Evolutionary conservation across 2,329 filamentous ascomycete genomes (phyloP), one percentile per base, ranked within the genome.

Genomic region (Colletotrichum lini): DNA sequence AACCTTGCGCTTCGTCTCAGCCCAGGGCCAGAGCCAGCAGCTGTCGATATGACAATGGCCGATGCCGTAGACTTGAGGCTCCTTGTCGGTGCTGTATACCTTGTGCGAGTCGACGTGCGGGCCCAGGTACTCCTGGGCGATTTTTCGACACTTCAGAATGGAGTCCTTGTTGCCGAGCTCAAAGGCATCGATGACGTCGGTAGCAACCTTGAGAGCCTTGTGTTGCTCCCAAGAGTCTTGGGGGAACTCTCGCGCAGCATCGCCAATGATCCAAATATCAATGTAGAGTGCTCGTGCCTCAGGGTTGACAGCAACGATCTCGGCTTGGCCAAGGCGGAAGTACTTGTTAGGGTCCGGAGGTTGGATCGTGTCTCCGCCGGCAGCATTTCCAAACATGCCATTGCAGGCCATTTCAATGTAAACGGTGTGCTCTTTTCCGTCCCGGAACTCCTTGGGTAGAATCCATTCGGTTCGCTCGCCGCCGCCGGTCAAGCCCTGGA

Each of bases 361-460:
- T 79, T 97, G 94, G 75, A 98, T 98, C 42, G 88, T 90, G 80
- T 97, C 94, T 35, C 94, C 94, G 23, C 92, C 92, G 0, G 92
- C 88, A 0, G 95, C 93, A 80, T 98, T 98, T 76, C 96, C 96
- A 83, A 98, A 98, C 95, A 98, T 98, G 81, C 92, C 92, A 81
- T 99, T 99, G 84, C 96, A 98, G 23, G 96, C 96, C 94, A 98
- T 98, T 84, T 99, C 96, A 74, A 99, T 92, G 81, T 98, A 99
- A 77, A 99, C 93, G 21, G 88, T 90, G 80, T 98, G 95, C 77
- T 95, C 90, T 79, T 96, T 91, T 64, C 94, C 95, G 80, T 98
- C 94, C 73, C 93, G 89, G 83, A 93, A 98, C 18, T 86, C 85
- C 61, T 94, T 86, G 10, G 96, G 96, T 54, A 99, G 86, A 71